Evolutionary conservation across 2,329 filamentous ascomycete genomes (phyloP), one percentile per base, ranked within the genome.

Genomic region (Xylaria sp.): DNA sequence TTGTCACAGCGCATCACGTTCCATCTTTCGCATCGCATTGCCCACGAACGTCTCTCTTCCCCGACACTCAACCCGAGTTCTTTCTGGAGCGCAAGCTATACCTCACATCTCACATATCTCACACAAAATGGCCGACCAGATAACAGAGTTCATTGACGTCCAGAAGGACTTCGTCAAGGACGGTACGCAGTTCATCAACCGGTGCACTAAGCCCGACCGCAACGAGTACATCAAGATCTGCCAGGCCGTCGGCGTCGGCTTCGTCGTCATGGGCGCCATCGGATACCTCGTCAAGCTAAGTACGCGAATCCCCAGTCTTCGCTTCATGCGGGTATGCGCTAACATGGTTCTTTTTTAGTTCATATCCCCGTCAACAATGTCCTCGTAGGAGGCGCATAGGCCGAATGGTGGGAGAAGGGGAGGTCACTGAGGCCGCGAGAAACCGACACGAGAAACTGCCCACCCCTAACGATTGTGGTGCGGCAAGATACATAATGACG

Each of bases 291-390:
- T 91, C 77, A 91, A 91, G 85, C 84, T 91, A 76, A 89, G 87
- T 90, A 83, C 58, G 86, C 63, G 30, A 12, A 36, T 6, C 32
- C 18, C 12, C 23, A 3, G 13, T 6, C 4, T 50, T 5, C 12
- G 28, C 18, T 41, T 12, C 5, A 72, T 12, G 8, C 55, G 23
- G 9, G n/a, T 36, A 48, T 23, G 8, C 3, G 20, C 66, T 65
- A 34, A 65, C 41, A 13, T 23, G 23, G 13, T 60, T n/a, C 8
- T 43, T 5, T 5, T 60, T 30, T 36, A 90, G 87, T 91, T 72
- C 89, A 91, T 79, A 90, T 91, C 57, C 89, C 89, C 70, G 85
- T 91, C 71, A 91, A 91, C 85, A 89, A 90, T 79, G 88, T 91
- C 68, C 85, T 91, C 66, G 89, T 91, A 72, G 89, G 88, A 68